Percentiles rank a stretch among this genome's conserved stretches.
Conservation (phyloP, 2,329 filamentous ascomycete genomes). For the Magnaporthiopsis incrustans region DNA sequence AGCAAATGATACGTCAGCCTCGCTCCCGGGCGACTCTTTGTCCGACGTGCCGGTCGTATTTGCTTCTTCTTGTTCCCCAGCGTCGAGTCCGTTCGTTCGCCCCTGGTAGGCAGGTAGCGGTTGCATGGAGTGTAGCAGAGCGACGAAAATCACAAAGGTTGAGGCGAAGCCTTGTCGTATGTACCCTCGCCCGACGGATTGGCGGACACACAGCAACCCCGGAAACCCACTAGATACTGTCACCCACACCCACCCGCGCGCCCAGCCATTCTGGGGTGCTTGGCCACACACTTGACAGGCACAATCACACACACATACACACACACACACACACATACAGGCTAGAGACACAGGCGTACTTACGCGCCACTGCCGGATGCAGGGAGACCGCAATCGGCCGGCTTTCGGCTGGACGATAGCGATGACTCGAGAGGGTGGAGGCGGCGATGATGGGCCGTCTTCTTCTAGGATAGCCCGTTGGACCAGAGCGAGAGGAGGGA, state of each 20-base stretch:
- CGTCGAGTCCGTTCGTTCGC: not conserved
- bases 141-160: not conserved
- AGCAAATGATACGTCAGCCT: slow-evolving; percentile 5
- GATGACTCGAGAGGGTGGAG: not conserved
- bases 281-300: not conserved
- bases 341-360: not conserved
- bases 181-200: not conserved
- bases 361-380: not conserved
- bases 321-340: not conserved
- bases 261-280: not conserved
- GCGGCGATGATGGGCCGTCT: too few species aligned
- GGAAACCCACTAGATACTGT: not conserved
- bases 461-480: too few species aligned
- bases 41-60: not conserved
- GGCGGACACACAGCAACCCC: not conserved
- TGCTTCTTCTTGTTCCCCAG: not conserved
- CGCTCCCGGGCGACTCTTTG: not conserved
- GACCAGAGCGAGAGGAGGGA: too few species aligned
- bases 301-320: not conserved
- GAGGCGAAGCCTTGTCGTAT: not conserved
- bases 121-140: not conserved
- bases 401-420: not conserved
- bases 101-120: not conserved
- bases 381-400: not conserved
- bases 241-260: too few species aligned